A percentile compares a stretch with the other conserved stretches of the same genome.
These are phyloP conservation scores for Crataegus laevigata DNA, from an alignment of 306 rosid genomes.

Conservation along the genomic window DNA sequence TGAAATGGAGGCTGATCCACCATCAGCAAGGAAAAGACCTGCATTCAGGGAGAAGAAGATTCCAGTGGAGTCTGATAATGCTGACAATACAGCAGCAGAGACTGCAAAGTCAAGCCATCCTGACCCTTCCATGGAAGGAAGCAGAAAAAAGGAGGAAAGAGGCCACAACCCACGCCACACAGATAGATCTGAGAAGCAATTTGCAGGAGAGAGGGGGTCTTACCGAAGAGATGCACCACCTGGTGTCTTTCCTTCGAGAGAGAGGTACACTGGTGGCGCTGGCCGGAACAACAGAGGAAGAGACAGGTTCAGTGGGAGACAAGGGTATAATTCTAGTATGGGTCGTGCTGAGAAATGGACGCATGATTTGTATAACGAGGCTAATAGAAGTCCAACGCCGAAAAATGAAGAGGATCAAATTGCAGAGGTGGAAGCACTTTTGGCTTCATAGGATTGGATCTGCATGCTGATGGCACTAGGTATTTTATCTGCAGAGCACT, in stretches of 20 bases:
- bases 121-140: constrained; percentile 38
- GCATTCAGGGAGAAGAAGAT: constrained; percentile 85
- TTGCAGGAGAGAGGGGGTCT: constrained; percentile 30
- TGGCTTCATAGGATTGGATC: constrained; percentile 46
- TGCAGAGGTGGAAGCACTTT: constrained; percentile 86
- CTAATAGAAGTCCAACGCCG: constrained; percentile 57
- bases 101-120: constrained; percentile 35
- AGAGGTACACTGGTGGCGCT: constrained; percentile 38
- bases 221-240: constrained; percentile 43
- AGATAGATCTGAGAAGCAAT: constrained; percentile 36
- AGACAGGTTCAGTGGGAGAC: constrained; percentile 50
- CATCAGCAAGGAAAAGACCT: constrained; percentile 59
- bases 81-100: constrained; percentile 31
- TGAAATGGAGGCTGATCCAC: constrained; percentile 43
- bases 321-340: constrained; percentile 34
- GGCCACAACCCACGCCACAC: constrained; percentile 35
- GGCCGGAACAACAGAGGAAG: constrained; percentile 51
- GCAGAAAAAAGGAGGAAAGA: constrained; percentile 58
- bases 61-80: constrained; percentile 34
- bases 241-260: constrained; percentile 49
- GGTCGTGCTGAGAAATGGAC: constrained; percentile 74
- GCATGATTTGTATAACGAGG: constrained; percentile 81
- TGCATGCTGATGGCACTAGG: neutral
- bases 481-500: neutral
- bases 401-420: constrained; percentile 90